A percentile compares a stretch with the other conserved stretches of the same genome.
These are phyloP conservation scores for Phaeomoniella chlamydospora DNA, from an alignment of 2,329 filamentous ascomycete species.

Conservation along the genomic window DNA sequence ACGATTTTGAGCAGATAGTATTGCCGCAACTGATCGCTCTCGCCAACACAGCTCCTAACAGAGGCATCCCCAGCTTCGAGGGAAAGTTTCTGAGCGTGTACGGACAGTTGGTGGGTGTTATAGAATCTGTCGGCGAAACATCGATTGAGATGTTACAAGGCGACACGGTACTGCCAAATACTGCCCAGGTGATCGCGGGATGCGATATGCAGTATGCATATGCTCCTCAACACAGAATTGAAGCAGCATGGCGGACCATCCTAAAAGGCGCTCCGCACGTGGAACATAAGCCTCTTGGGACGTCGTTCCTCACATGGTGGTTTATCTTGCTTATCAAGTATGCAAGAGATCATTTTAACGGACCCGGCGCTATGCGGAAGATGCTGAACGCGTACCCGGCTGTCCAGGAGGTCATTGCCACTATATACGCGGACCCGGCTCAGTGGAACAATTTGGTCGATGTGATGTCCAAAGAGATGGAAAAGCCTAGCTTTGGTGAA, in stretches of 20 bases:
- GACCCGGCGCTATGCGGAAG: background rate
- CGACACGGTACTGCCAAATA: background rate
- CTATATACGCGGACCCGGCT: background rate
- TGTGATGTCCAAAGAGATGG: background rate
- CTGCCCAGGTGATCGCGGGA: background rate
- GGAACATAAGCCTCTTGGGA: background rate
- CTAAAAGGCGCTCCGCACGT: background rate
- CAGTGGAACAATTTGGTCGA: background rate
- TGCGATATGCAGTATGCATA: background rate
- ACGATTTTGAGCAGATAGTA: background rate
- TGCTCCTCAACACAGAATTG: background rate
- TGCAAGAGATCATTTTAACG: background rate
- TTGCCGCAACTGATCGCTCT: background rate
- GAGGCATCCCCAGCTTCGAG: background rate
- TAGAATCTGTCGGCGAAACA: background rate
- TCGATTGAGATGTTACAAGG: background rate
- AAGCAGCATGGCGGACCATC: background rate
- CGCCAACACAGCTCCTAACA: background rate
- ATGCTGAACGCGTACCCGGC: background rate
- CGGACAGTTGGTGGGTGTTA: background rate
- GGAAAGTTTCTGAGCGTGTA: background rate
- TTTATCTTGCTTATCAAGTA: background rate
- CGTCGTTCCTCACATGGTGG: background rate
- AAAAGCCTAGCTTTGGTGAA: background rate
- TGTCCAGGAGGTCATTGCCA: background rate